Percentiles rank a stretch among this genome's conserved stretches.
phyloP scores from a whole-genome alignment of 148 eudicot species.

The Amaranthus hypochondriacus region DNA sequence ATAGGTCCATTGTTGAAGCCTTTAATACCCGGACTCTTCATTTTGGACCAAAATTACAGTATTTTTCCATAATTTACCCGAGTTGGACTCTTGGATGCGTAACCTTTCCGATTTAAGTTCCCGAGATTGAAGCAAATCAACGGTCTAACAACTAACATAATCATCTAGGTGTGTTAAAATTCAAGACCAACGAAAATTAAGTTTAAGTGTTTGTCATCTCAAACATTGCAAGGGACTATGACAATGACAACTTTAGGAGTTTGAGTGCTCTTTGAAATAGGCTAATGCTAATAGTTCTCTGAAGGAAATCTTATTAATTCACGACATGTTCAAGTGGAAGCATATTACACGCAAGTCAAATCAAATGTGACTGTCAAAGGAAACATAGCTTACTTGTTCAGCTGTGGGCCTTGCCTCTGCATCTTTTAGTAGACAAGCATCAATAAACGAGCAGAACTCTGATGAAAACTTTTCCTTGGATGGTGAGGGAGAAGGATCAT shows the following conservation, averaged over 20 bases:
- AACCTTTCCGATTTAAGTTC: no score
- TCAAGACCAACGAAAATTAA: not conserved
- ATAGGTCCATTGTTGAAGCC: no score
- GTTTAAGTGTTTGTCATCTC: not conserved
- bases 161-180: not conserved
- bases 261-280: no score
- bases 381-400: constrained; percentile 55
- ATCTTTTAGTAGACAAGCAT: constrained; percentile 83
- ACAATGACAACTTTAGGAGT: no score
- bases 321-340: not conserved
- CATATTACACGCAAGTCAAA: not conserved
- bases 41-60: no score
- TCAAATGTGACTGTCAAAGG: not conserved
- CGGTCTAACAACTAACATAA: not conserved
- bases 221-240: not conserved
- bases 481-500: constrained; percentile 95
- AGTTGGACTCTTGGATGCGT: no score
- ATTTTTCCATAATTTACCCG: no score
- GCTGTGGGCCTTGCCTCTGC: constrained; percentile 83
- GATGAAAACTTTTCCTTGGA: constrained; percentile 60
- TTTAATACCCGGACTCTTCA: no score
- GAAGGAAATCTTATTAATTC: not conserved
- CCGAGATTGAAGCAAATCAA: no score
- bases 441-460: constrained; percentile 85
- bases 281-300: not conserved